Evolutionary conservation across 2,329 filamentous ascomycete species (phyloP), one percentile per base, ranked within the genome.

Genomic region (Botrytis deweyae): DNA sequence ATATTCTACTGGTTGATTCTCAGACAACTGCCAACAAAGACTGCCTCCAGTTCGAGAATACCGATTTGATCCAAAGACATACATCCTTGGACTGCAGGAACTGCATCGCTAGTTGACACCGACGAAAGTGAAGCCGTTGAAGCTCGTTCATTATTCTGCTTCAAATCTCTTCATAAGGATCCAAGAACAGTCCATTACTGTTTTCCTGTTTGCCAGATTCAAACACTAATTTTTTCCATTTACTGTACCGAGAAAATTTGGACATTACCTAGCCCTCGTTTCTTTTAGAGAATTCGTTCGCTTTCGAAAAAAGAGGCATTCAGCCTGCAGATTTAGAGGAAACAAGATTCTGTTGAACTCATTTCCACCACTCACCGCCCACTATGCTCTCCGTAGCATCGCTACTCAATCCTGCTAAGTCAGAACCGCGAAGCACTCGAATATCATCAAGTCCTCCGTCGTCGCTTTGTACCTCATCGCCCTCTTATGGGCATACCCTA

Each of bases 301-400:
- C 76, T 74, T 74, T 75, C 71, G 67, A 76, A 76, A 72, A 76
- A 73, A 75, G 67, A 72, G 33, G 75, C 74, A 76, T 73, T 72
- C 72, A 70, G 74, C 76, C 75, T 79, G 78, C 79, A 80, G 76
- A 76, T 72, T 74, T 76, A 73, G 75, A 78, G 70, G 74, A 70
- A 62, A 64, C 63, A 62, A 77, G 70, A 61, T 73, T 73, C 70
- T 75, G 55, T 72, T 75, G 74, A 75, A 76, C 69, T 62, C 64
- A 66, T 73, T 75, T 44, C 76, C 67, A 76, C 79, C 79, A 80
- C 42, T 74, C 59, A 72, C 61, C 61, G 62, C 46, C 77, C 79
- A 76, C 75, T 75, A 92, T 92, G 90, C 82, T 91, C 75, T 89
- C 90, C 66, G 85, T 92, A 77, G 85, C 88, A 55, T 90, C 88